Percentiles rank a stretch among this genome's conserved stretches.
Evolutionary conservation across 1,284 basidiomycete genomes (phyloP).

Genomic region (Puccinia sorghi): DNA sequence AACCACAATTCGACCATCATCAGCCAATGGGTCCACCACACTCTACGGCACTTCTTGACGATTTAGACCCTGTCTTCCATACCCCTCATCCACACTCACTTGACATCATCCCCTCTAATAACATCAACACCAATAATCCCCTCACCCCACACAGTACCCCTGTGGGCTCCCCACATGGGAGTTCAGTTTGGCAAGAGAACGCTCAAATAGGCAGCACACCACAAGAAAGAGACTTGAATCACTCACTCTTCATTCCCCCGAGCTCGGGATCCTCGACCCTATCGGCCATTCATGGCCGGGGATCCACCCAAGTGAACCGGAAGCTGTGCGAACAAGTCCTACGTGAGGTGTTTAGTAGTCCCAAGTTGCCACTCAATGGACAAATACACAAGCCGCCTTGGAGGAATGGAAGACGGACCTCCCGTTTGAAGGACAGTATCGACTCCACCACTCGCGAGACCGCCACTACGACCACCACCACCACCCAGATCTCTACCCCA

Average conservation of each 20-base stretch:
- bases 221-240: conserved; percentile 55
- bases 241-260: conserved; percentile 52
- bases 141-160: conserved; percentile 52
- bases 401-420: conserved; percentile 38
- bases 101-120: conserved; percentile 23
- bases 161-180: conserved; percentile 49
- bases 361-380: conserved; percentile 52
- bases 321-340: conserved; percentile 91
- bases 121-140: conserved; percentile 47
- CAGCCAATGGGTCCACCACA: conserved; percentile 17
- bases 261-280: conserved; percentile 51
- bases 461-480: too few species aligned
- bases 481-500: conserved; percentile 18
- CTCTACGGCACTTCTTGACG: too few species aligned
- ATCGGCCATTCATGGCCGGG: conserved; percentile 73
- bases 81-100: conserved; percentile 11
- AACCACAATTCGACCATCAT: conserved; percentile 28
- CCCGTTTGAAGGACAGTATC: conserved; percentile 23
- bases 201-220: neutral
- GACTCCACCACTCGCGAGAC: conserved; percentile 18
- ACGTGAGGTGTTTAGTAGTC: conserved; percentile 68
- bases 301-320: conserved; percentile 86
- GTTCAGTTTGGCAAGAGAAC: conserved; percentile 23
- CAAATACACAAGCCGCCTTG: conserved; percentile 24
- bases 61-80: too few species aligned